Percentiles rank a stretch among this genome's conserved stretches.
Evolutionary conservation across 495 filamentous ascomycete species (phyloP).

Genomic region (Letharia lupina): DNA sequence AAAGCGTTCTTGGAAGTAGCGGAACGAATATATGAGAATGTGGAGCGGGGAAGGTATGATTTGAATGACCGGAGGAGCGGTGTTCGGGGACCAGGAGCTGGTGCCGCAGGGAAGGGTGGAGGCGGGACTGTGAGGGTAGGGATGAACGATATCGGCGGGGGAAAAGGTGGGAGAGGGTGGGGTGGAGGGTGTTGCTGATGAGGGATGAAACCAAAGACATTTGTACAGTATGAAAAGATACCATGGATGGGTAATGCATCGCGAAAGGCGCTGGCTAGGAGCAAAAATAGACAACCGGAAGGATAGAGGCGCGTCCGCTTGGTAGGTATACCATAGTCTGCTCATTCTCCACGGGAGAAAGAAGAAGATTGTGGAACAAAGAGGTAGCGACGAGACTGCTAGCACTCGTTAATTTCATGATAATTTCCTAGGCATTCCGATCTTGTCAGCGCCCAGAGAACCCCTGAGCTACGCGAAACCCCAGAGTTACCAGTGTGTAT

Average conservation of each 20-base stretch:
- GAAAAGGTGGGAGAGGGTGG: conserved; percentile 37
- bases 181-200: conserved; percentile 43
- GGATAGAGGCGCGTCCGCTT: too few species aligned
- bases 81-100: conserved; percentile 67
- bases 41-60: conserved; percentile 87
- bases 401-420: background rate
- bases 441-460: background rate
- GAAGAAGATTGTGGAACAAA: background rate
- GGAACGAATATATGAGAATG: conserved; percentile 89
- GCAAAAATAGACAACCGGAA: background rate
- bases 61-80: conserved; percentile 87
- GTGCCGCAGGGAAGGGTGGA: conserved; percentile 33
- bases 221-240: conserved; percentile 2
- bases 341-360: background rate
- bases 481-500: background rate
- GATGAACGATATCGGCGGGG: conserved; percentile 33
- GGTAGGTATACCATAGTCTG: background rate
- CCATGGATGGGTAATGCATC: background rate
- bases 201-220: background rate
- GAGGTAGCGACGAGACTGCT: background rate
- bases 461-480: background rate
- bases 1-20: conserved; percentile 86
- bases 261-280: conserved; percentile 12
- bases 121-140: conserved; percentile 47
- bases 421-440: background rate